Evolutionary conservation across 768 basidiomycete genomes (phyloP), one percentile per base, ranked within the genome.

Genomic region (Amanita rimosa): DNA sequence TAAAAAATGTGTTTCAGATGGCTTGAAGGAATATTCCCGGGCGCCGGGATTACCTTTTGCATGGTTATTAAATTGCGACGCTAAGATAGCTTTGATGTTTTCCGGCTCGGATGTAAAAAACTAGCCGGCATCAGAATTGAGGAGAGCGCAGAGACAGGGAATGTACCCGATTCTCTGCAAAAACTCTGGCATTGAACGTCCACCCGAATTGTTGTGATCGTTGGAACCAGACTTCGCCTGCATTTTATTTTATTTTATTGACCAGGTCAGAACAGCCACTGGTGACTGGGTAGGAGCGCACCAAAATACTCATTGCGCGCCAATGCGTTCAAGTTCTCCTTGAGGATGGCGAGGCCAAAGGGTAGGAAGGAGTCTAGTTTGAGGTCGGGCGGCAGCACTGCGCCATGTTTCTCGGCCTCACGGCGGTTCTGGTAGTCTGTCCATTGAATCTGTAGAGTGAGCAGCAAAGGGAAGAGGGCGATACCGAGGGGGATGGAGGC

Each of bases 71-170:
- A 76, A 76, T 49, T 76, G 66, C 3, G 72, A 73, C 1, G 75
- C 66, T 4, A 79, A 66, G 19, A 79, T 63, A 6, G 70, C 68
- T 60, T 76, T 76, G 53, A 76, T 59, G 50, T 75, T 61, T 39
- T 72, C 69, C 5, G 75, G 75, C 48, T 76, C 73, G 21, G 58
- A 46, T 0, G 70, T 72, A 36, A 71, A 57, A 16, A 73, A 54
- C 72, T 74, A 40, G 19, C 19, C 17, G 29, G 16, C 17, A 35
- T 24, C 14, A 50, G 31, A 27, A 27, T 37, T 2, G 31, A 34
- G 29, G 16, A 26, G 34, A 17, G 5, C 2, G 19, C 6, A 26
- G 11, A 26, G 4, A 38, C 36, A 17, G 11, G 36, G 26, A 43
- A 55, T 60, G 38, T 52, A 67, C 70, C 39, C 65, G 53, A 48